Evolutionary conservation across 1,139 yeast species (phyloP), one percentile per base, ranked within the genome.

Genomic region (Pichia sp.): DNA sequence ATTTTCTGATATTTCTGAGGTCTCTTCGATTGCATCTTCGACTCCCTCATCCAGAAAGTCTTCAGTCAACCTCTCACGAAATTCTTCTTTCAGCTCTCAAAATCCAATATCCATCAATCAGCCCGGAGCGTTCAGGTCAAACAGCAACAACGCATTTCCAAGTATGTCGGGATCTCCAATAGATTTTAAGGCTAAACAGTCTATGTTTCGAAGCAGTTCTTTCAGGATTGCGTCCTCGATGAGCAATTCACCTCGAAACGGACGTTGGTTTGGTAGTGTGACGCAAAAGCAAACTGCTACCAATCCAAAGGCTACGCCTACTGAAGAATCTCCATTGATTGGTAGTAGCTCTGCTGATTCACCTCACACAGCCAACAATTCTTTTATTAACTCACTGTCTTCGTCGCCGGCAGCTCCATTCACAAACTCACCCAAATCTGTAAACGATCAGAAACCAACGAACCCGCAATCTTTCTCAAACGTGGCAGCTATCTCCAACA

Each of bases 1-100:
- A 44, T 66, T 66, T 28, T 63, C 68, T 3, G 58, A 62, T 12
- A 55, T 62, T 30, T 60, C 69, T 1, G 62, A 62, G 22, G 47
- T 47, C 6, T 54, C 59, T 9, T 49, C 58, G 5, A 10, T 45
- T 44, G 53, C n/a, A 7, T 12, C 43, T 13, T 9, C 46, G 4
- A 41, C 49, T 5, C 39, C 50, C 13, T 9, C 39, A 8, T 51
- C 51, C 3, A 26, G 53, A 19, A 41, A 43, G n/a, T 28, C 52
- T 2, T 53, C 56, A 5, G 9, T 37, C 2, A 13, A 30, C 4
- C 43, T 47, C n/a, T 16, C 43, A 3, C 44, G 36, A 13, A 31
- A 28, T 22, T 18, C 52, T 4, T 47, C 56, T 30, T 48, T 57
- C 9, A n/a, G 7, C 13, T 22, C 39, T 10, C 43, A 46, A 16